Conservation (phyloP, 768 basidiomycete species). For the Inosperma sp. region DNA sequence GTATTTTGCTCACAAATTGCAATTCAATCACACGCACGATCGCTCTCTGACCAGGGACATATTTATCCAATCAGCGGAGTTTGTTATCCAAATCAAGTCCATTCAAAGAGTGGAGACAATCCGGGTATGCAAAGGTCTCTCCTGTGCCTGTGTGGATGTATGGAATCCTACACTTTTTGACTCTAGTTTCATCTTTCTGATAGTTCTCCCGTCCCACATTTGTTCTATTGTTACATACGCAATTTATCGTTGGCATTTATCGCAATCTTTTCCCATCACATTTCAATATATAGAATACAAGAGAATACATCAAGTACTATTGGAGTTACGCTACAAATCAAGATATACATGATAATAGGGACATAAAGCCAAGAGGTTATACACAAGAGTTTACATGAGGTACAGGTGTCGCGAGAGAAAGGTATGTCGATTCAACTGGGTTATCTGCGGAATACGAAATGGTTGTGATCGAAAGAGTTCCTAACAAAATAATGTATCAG, state of each 20-base stretch:
- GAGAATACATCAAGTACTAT: constrained; percentile 15
- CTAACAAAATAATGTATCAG: no score
- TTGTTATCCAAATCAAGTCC: no score
- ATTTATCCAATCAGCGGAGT: no score
- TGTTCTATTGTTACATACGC: not conserved
- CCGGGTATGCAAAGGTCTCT: constrained; percentile 2
- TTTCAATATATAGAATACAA: constrained; percentile 7
- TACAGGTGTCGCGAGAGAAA: not conserved
- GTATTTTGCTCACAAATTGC: no score
- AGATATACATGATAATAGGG: constrained; percentile 13
- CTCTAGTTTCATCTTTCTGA: not conserved
- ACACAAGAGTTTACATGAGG: constrained; percentile 5
- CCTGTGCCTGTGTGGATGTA: constrained; percentile 35
- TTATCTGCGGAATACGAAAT: no score
- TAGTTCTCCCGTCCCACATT: not conserved
- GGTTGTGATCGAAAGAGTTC: no score
- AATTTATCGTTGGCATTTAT: no score
- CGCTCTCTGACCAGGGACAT: no score
- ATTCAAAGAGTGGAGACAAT: no score
- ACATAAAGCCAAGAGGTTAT: constrained; percentile 2
- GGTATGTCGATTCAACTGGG: not conserved
- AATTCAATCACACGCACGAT: no score
- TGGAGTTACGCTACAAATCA: constrained; percentile 23
- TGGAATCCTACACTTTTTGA: constrained; percentile 32
- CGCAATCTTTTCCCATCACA: not conserved